These are phyloP conservation scores for Leccinum angustisporum DNA, from an alignment of 1,284 basidiomycete genomes.

Conservation along the genomic window DNA sequence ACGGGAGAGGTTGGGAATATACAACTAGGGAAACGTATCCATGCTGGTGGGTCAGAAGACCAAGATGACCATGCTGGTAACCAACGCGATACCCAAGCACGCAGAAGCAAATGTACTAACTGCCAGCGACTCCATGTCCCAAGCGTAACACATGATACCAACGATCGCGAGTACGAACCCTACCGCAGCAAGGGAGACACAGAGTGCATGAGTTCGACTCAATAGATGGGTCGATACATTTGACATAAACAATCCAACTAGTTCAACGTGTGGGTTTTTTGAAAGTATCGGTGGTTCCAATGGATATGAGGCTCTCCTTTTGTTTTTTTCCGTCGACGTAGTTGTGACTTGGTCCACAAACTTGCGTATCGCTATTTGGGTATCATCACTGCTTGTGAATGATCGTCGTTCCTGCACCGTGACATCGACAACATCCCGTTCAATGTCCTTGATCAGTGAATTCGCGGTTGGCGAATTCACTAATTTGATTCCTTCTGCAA, in stretches of 20 bases:
- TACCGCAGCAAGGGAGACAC: constrained; percentile 45
- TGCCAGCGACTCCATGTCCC: constrained; percentile 44
- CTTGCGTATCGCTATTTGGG: not conserved
- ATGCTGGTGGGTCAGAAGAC: constrained; percentile 6
- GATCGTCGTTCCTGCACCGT: not conserved
- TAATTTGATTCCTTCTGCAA: constrained; percentile 28
- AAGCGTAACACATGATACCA: constrained; percentile 54
- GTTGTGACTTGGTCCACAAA: not conserved
- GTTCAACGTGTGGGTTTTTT: constrained; percentile 45
- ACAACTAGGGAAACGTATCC: not conserved
- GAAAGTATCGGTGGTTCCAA: constrained; percentile 36
- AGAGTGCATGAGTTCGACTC: constrained; percentile 48
- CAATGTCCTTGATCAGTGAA: constrained; percentile 14
- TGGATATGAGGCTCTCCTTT: constrained; percentile 1
- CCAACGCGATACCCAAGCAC: constrained; percentile 35
- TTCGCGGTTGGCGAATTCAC: constrained; percentile 19
- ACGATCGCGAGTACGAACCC: constrained; percentile 52
- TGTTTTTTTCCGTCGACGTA: not conserved
- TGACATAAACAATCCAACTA: constrained; percentile 40
- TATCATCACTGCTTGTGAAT: not conserved
- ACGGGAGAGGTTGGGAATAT: not conserved
- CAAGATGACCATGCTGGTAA: constrained; percentile 15
- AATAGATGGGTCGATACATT: constrained; percentile 45
- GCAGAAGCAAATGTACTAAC: constrained; percentile 45
- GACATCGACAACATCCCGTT: constrained; percentile 7